These are phyloP conservation scores for Coemansia sp. DNA, from an alignment of 192 early-diverging fungal species.

Conservation along the genomic window DNA sequence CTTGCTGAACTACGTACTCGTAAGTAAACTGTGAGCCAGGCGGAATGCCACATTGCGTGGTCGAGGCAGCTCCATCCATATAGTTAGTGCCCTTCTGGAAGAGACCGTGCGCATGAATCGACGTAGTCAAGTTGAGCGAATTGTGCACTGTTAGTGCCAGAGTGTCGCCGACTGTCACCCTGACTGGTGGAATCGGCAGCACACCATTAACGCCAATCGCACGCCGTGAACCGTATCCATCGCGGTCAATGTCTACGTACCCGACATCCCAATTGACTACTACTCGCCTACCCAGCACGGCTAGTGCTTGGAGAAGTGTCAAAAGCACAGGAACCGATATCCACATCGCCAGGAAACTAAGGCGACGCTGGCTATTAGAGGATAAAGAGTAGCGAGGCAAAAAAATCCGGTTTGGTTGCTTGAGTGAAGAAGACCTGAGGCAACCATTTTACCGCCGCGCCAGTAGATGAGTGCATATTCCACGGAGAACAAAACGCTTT, in stretches of 20 bases:
- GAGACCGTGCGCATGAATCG: constrained; percentile 76
- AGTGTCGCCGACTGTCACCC: constrained; percentile 18
- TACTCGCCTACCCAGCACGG: constrained; percentile 7
- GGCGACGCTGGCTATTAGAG: background rate
- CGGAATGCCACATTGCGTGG: constrained; percentile 78
- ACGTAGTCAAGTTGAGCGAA: constrained; percentile 61
- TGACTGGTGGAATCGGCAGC: constrained; percentile 58
- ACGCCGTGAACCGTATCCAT: constrained; percentile 61
- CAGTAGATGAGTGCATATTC: background rate
- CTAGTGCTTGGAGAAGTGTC: background rate
- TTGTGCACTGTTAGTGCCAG: constrained; percentile 51
- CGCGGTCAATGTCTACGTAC: constrained; percentile 64
- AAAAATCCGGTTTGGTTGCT: background rate
- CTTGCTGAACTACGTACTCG: constrained; percentile 61
- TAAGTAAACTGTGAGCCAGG: constrained; percentile 66
- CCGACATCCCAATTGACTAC: constrained; percentile 66
- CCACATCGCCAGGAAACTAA: background rate
- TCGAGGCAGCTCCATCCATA: constrained; percentile 67
- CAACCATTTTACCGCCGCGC: background rate
- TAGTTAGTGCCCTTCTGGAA: constrained; percentile 70
- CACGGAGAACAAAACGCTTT: background rate
- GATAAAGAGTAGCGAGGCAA: background rate
- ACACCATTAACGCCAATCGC: constrained; percentile 67
- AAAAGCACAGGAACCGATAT: background rate
- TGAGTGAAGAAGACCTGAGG: background rate